Conservation (phyloP, 2,329 filamentous ascomycete species). For the Tolypocladium inflatum region DNA sequence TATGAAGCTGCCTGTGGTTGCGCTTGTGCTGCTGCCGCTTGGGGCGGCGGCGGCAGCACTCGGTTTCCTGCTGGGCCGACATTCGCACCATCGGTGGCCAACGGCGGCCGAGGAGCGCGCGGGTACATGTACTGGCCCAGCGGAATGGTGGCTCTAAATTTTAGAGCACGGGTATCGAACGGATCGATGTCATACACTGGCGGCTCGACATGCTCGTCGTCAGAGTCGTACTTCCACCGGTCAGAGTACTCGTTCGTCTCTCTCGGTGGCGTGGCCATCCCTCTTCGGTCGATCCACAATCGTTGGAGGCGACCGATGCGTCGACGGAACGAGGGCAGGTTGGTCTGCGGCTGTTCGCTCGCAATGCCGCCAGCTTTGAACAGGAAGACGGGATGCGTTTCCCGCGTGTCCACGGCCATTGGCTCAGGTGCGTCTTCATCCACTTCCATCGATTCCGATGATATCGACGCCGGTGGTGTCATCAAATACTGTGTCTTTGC, state of each 20-base stretch:
- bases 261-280: constrained; percentile 43
- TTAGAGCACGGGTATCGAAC: constrained; percentile 48
- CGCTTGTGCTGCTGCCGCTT: constrained; percentile 8
- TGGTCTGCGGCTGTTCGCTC: constrained; percentile 28
- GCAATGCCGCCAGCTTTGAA: constrained; percentile 32
- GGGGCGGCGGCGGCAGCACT: constrained; percentile 13
- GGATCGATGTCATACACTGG: constrained; percentile 69
- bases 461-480: constrained; percentile 51
- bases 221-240: constrained; percentile 79
- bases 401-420: constrained; percentile 25
- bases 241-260: constrained; percentile 42
- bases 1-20: constrained; percentile 17
- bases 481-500: constrained; percentile 63
- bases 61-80: constrained; percentile 13
- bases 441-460: constrained; percentile 47
- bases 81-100: constrained; percentile 16
- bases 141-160: constrained; percentile 51
- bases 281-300: constrained; percentile 79
- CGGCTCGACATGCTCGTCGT: constrained; percentile 76
- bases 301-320: constrained; percentile 78
- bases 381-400: constrained; percentile 27
- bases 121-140: constrained; percentile 33
- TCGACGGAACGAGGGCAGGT: constrained; percentile 64
- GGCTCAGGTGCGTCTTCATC: constrained; percentile 39
- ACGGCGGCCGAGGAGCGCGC: constrained; percentile 23